phyloP scores from a whole-genome alignment of 2,329 filamentous ascomycete species.

The Parastagonospora avenae region DNA sequence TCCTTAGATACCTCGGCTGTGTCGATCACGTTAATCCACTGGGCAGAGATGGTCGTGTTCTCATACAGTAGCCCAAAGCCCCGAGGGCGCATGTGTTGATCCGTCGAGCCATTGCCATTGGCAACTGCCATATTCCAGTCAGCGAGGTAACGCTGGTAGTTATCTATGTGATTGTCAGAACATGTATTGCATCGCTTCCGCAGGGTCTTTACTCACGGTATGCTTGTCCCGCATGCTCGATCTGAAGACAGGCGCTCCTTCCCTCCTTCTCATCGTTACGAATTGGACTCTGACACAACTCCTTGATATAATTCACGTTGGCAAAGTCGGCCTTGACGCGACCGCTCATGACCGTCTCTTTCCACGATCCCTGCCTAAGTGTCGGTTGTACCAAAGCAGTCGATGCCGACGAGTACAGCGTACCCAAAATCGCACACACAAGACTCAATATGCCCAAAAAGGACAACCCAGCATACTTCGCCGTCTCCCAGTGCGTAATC shows the following conservation, averaged over 20 bases:
- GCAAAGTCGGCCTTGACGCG: conserved; percentile 66
- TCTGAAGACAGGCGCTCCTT: conserved; percentile 66
- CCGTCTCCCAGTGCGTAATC: conserved; percentile 69
- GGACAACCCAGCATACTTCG: conserved; percentile 68
- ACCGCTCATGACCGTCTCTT: conserved; percentile 58
- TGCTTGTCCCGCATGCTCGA: conserved; percentile 71
- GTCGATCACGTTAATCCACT: conserved; percentile 70
- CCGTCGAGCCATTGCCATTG: conserved; percentile 50
- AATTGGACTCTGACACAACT: conserved; percentile 68
- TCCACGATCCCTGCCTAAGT: conserved; percentile 63
- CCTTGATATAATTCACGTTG: conserved; percentile 62
- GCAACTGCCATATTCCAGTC: conserved; percentile 59
- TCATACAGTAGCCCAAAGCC: conserved; percentile 70
- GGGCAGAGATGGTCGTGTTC: conserved; percentile 71
- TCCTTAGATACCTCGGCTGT: conserved; percentile 57
- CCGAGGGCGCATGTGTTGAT: conserved; percentile 58
- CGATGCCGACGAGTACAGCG: conserved; percentile 77
- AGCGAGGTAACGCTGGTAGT: conserved; percentile 65
- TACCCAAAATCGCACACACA: conserved; percentile 66
- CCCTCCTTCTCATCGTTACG: conserved; percentile 48
- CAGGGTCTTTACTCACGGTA: conserved; percentile 77
- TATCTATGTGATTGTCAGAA: too few species aligned
- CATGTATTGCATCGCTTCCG: too few species aligned
- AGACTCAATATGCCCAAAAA: conserved; percentile 69
- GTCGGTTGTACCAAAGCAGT: conserved; percentile 77